phyloP scores from a whole-genome alignment of 192 early-diverging fungal genomes.

The Haplosporangium gracile region DNA sequence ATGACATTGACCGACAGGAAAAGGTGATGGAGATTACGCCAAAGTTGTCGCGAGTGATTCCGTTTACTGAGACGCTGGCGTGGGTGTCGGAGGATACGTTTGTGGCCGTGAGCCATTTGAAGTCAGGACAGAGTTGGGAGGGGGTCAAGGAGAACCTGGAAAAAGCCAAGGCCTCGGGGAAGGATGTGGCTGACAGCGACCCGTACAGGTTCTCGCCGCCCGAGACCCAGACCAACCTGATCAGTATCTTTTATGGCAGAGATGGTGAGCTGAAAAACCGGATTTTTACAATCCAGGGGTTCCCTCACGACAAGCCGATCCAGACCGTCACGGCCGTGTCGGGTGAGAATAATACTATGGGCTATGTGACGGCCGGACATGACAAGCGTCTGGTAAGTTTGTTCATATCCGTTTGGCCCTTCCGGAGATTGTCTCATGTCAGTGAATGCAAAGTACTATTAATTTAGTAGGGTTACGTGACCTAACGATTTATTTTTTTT shows the following conservation, averaged over 20 bases:
- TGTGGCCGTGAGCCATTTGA: conserved; percentile 42
- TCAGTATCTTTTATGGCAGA: conserved; percentile 17
- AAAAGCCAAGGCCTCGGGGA: background rate
- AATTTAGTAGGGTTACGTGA: too few species aligned
- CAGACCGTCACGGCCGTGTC: conserved; percentile 14
- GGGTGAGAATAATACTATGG: conserved; percentile 18
- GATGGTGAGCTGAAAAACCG: conserved; percentile 10
- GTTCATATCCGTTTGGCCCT: too few species aligned
- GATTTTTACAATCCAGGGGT: conserved; percentile 9
- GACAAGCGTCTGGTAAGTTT: conserved; percentile 28
- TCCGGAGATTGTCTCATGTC: too few species aligned
- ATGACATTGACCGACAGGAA: conserved; percentile 26
- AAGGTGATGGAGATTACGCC: background rate
- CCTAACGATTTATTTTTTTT: background rate
- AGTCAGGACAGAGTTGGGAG: background rate
- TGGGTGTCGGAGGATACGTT: conserved; percentile 41
- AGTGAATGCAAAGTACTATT: too few species aligned
- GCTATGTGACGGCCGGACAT: conserved; percentile 32
- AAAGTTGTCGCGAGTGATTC: conserved; percentile 19
- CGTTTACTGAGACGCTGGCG: conserved; percentile 31
- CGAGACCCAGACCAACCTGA: conserved; percentile 31
- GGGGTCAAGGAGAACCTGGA: background rate
- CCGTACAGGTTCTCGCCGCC: conserved; percentile 10
- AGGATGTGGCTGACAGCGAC: background rate
- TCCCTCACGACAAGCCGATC: conserved; percentile 22